Evolutionary conservation across 192 early-diverging fungal species (phyloP).

Genomic region (Mortierella antarctica): DNA sequence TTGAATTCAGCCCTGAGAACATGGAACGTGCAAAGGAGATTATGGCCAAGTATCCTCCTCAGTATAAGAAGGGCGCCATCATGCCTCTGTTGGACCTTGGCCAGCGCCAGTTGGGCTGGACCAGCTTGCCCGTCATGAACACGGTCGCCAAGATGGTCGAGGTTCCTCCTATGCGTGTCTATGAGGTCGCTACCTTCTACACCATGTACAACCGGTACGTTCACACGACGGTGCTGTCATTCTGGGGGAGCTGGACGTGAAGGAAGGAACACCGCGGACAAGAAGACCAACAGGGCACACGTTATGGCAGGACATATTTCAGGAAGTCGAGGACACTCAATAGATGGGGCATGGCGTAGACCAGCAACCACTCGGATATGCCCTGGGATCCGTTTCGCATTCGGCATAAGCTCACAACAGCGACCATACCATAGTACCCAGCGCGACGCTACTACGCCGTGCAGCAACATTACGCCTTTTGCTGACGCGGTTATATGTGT

Average conservation of each 20-base stretch:
- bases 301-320: too few relatives aligned
- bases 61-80: conserved; percentile 98
- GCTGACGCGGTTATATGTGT: background rate
- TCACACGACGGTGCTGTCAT: background rate
- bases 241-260: background rate
- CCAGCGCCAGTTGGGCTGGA: conserved; percentile 96
- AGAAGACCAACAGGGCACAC: background rate
- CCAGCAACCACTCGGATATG: too few relatives aligned
- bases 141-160: conserved; percentile 93
- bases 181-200: conserved; percentile 99
- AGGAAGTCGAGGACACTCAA: too few relatives aligned
- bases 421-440: too few relatives aligned
- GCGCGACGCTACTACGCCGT: too few relatives aligned
- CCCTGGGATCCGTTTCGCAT: too few relatives aligned
- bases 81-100: conserved; percentile 96
- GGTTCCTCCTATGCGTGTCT: conserved; percentile 98
- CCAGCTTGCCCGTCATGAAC: conserved; percentile 96
- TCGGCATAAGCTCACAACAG: too few relatives aligned
- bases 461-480: too few relatives aligned
- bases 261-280: background rate
- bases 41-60: conserved; percentile 93
- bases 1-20: conserved; percentile 89
- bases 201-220: conserved; percentile 97
- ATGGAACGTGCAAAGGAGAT: conserved; percentile 84
- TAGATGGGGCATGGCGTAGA: too few relatives aligned